Conservation (phyloP, 345 rosid genomes). For the Eutrema heterophyllum region DNA sequence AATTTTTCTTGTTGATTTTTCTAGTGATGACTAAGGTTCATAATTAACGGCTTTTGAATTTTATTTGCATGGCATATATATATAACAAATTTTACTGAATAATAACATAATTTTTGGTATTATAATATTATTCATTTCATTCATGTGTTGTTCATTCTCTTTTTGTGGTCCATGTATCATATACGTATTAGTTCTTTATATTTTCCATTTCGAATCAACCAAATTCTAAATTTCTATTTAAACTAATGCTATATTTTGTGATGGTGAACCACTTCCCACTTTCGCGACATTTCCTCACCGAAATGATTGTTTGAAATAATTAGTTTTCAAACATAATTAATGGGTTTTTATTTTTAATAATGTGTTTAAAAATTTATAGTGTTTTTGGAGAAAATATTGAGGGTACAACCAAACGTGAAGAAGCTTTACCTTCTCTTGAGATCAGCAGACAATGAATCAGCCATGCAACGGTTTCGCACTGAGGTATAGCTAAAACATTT, state of each 20-base stretch:
- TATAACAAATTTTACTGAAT: neutral
- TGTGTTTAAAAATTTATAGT: slow-evolving; percentile 32
- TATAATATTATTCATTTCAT: neutral
- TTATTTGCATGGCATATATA: neutral
- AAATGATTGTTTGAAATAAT: neutral
- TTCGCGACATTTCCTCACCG: neutral
- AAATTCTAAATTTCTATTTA: neutral
- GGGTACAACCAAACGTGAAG: slow-evolving; percentile 81
- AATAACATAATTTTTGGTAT: neutral
- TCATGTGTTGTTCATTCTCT: neutral
- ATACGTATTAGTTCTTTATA: neutral
- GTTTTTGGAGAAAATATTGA: slow-evolving; percentile 70
- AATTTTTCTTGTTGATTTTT: neutral
- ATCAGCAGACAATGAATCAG: slow-evolving; percentile 64
- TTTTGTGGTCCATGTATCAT: neutral
- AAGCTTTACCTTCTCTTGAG: slow-evolving; percentile 72
- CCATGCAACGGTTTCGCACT: slow-evolving; percentile 50
- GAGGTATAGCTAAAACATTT: slow-evolving; percentile 43
- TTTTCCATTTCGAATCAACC: neutral
- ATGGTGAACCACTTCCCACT: neutral
- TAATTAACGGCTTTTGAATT: neutral
- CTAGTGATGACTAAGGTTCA: neutral
- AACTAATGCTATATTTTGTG: neutral
- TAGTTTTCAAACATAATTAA: neutral
- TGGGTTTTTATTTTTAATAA: neutral